Evolutionary conservation across 257 asterid genomes (phyloP), one percentile per base, ranked within the genome.

Genomic region (Cynanchum wilfordii): DNA sequence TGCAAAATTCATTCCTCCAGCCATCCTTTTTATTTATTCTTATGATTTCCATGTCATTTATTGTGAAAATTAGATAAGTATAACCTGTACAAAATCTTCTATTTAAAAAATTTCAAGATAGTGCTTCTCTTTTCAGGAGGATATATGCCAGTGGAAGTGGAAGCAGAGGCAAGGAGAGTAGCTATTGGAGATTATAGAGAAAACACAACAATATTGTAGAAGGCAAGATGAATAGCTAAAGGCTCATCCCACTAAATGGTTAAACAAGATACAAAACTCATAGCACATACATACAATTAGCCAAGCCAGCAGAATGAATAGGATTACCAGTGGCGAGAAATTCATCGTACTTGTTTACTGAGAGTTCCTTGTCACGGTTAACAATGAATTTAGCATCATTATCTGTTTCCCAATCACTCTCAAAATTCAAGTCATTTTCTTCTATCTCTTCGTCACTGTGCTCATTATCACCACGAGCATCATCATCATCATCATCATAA

Each of bases 321-420:
- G 33, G 5, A 57, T 56, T 78, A 89, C 96, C 97, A 81, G 66
- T 84, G 60, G 81, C 77, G 83, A 85, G 87, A 73, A 81, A 86
- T 27, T 85, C 96, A 71, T 89, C 98, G 19, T 75, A 77, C 72
- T 77, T 76, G 79, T 72, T 74, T 7, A 15, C 5, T 19, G 93
- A 78, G 57, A 82, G 67, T 24, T 69, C 72, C 45, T 82, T 77
- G 16, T 62, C 81, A 70, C 44, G 77, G 63, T 58, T 81, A 16
- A 52, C 78, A 54, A 38, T 82, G 66, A 73, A 59, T 64, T 76
- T 70, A 45, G 72, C 76, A 57, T 71, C 78, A 24, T 50, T 79
- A 64, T 40, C 83, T 64, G 77, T 76, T 77, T 93, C 97, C 90
- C 87, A 86, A 24, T 86, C 96, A 77, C 96, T 93, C 73, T 87